Evolutionary conservation across 768 basidiomycete genomes (phyloP).

Genomic region (Mrakia frigida): DNA sequence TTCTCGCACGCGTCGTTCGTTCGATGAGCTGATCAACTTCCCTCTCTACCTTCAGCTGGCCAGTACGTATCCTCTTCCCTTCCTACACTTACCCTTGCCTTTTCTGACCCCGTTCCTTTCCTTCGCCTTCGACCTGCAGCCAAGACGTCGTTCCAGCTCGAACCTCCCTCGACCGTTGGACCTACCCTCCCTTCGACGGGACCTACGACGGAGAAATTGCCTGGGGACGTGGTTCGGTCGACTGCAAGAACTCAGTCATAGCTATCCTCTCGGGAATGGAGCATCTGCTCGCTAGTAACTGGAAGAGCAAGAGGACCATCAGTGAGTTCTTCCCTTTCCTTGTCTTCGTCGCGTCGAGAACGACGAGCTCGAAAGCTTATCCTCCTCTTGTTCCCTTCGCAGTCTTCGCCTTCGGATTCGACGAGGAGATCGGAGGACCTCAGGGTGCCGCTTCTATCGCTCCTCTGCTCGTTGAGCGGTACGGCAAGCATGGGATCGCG

Average conservation of each 20-base stretch:
- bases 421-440: conserved; percentile 32
- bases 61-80: not conserved
- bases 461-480: conserved; percentile 15
- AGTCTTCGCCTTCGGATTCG: conserved; percentile 32
- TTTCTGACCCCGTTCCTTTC: not conserved
- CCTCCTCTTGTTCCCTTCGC: not conserved
- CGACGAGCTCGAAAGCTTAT: not conserved
- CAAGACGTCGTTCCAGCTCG: conserved; percentile 32
- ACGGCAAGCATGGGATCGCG: conserved; percentile 28
- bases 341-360: not conserved
- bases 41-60: not conserved
- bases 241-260: conserved; percentile 30
- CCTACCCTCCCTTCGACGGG: conserved; percentile 30
- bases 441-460: conserved; percentile 29
- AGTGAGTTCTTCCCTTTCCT: not conserved
- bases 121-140: not conserved
- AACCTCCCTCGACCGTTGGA: conserved; percentile 31
- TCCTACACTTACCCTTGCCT: not conserved
- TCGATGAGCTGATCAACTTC: not conserved
- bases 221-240: conserved; percentile 21
- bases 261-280: conserved; percentile 26
- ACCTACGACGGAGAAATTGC: conserved; percentile 17
- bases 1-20: not conserved
- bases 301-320: conserved; percentile 18
- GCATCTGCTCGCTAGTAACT: conserved; percentile 22